These are phyloP conservation scores for Plasmodium fragile DNA, from an alignment of 169 alveolate species.

Conservation along the genomic window DNA sequence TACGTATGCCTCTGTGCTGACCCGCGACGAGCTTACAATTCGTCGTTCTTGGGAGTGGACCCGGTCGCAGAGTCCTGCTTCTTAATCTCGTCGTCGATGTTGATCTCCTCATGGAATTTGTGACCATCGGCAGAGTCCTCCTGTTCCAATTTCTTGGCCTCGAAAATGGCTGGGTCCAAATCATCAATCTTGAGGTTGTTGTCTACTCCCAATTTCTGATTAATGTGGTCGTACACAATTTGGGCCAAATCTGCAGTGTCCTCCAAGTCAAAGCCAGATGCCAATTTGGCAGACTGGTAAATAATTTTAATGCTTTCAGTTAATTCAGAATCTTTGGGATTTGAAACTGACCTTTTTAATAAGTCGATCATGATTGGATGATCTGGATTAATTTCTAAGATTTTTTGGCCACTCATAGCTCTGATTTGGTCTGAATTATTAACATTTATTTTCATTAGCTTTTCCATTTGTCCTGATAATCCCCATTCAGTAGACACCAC, in stretches of 20 bases:
- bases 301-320: conserved; percentile 78
- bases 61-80: conserved; percentile 15
- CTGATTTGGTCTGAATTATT: conserved; percentile 83
- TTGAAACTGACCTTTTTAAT: conserved; percentile 76
- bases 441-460: conserved; percentile 89
- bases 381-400: conserved; percentile 96
- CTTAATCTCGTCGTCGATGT: conserved; percentile 63
- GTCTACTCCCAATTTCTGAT: conserved; percentile 73
- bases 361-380: conserved; percentile 94
- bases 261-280: conserved; percentile 86
- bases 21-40: not conserved
- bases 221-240: conserved; percentile 75
- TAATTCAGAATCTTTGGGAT: conserved; percentile 73
- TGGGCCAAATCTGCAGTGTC: conserved; percentile 79
- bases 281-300: conserved; percentile 86
- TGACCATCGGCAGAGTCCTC: not conserved
- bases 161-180: conserved; percentile 70
- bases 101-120: conserved; percentile 41
- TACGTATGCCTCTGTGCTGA: not conserved
- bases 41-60: conserved; percentile 17
- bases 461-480: conserved; percentile 94
- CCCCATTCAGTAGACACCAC: conserved; percentile 93
- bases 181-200: conserved; percentile 73
- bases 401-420: conserved; percentile 87
- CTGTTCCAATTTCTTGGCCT: conserved; percentile 67